A percentile compares a stretch with the other conserved stretches of the same genome.
Evolutionary conservation across 2,329 filamentous ascomycete species (phyloP).

Genomic region (Ceratocystis papillata): DNA sequence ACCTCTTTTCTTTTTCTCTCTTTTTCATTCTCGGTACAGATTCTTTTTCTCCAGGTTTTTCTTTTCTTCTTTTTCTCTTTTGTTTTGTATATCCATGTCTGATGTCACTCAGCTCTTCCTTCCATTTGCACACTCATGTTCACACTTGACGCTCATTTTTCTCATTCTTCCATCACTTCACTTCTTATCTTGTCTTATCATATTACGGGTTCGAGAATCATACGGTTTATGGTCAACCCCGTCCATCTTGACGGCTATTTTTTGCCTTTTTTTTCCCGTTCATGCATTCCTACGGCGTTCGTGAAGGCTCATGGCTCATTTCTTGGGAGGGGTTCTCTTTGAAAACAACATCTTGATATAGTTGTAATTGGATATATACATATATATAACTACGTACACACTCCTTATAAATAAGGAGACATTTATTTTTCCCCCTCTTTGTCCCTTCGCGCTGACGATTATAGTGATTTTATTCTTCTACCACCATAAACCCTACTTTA

Average conservation of each 20-base stretch:
- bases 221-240: not conserved
- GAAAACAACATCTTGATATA: not conserved
- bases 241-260: not conserved
- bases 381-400: not conserved
- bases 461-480: too few relatives aligned
- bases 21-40: not conserved
- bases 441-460: too few relatives aligned
- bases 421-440: too few relatives aligned
- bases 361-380: conserved; percentile 1
- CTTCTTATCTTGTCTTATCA: conserved; percentile 8
- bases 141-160: conserved; percentile 6
- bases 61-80: not conserved
- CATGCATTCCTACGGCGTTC: not conserved
- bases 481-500: too few relatives aligned
- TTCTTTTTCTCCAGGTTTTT: not conserved
- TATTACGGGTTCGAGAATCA: conserved; percentile 3
- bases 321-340: not conserved
- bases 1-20: not conserved
- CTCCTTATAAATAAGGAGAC: too few relatives aligned
- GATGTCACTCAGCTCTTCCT: conserved; percentile 1
- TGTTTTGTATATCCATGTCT: not conserved
- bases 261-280: not conserved
- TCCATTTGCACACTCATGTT: conserved; percentile 8
- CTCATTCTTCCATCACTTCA: not conserved
- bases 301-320: not conserved